Evolutionary conservation across 306 rosid species (phyloP).

Genomic region (Quercus alba): DNA sequence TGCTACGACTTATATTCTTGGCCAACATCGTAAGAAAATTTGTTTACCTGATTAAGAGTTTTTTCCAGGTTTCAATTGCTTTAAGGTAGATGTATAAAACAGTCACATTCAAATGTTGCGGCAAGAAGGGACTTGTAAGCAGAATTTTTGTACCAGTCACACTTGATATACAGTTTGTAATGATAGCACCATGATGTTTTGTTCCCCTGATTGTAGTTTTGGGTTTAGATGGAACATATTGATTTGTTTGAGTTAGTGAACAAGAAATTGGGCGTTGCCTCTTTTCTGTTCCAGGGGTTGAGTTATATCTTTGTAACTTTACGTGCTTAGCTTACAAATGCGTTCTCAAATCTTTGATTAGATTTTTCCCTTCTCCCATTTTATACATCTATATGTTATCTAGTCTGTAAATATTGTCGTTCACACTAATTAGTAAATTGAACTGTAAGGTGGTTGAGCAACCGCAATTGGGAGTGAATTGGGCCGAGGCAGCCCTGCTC

Average conservation of each 20-base stretch:
- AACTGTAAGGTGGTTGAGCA: too few species aligned
- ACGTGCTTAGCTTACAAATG: neutral
- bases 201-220: conserved; percentile 16
- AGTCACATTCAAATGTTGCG: conserved; percentile 25
- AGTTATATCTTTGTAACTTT: neutral
- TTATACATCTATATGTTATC: neutral
- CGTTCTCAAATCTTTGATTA: neutral
- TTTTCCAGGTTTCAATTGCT: conserved; percentile 31
- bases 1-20: neutral
- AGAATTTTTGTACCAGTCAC: conserved; percentile 3
- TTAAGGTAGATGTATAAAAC: conserved; percentile 27
- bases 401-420: neutral
- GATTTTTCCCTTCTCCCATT: neutral
- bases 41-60: conserved; percentile 3
- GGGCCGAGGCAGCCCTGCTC: too few species aligned
- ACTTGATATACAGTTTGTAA: conserved; percentile 20
- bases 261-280: neutral
- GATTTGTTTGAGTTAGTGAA: neutral
- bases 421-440: too few species aligned
- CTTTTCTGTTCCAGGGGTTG: neutral
- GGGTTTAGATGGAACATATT: neutral
- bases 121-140: conserved; percentile 12
- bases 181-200: neutral
- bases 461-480: too few species aligned
- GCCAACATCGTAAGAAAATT: neutral